Evolutionary conservation across 495 filamentous ascomycete species (phyloP).

Genomic region (Immersiella caudata): DNA sequence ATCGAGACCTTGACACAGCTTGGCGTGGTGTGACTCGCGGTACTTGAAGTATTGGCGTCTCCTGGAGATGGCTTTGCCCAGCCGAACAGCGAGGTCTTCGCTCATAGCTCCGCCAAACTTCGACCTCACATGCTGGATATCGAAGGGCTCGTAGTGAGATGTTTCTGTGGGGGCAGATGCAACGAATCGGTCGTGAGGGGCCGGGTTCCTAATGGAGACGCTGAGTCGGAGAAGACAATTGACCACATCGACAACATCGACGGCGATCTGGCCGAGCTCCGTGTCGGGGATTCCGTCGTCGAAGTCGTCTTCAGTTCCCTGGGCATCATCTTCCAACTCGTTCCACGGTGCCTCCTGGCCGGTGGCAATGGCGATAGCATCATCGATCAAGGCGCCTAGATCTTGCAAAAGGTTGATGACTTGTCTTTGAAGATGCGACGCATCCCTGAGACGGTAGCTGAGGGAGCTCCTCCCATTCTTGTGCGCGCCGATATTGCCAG

Average conservation of each 20-base stretch:
- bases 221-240: conserved; percentile 27
- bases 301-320: neutral
- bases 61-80: conserved; percentile 47
- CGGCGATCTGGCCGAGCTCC: conserved; percentile 22
- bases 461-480: conserved; percentile 45
- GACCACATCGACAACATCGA: conserved; percentile 22
- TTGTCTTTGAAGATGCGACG: conserved; percentile 47
- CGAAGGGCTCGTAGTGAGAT: conserved; percentile 19
- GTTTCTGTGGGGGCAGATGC: conserved; percentile 22
- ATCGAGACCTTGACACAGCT: too few species aligned
- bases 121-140: conserved; percentile 14
- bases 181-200: conserved; percentile 33
- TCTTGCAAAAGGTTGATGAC: conserved; percentile 39
- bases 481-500: conserved; percentile 50
- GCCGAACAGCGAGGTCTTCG: conserved; percentile 31
- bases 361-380: conserved; percentile 6
- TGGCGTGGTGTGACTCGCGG: conserved; percentile 44
- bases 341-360: conserved; percentile 7
- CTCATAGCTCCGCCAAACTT: conserved; percentile 12
- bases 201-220: conserved; percentile 32
- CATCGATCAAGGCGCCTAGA: conserved; percentile 24
- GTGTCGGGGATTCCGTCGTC: neutral
- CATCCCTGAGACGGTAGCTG: conserved; percentile 51
- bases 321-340: neutral
- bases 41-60: conserved; percentile 48